Base-by-base conservation (phyloP, 768 basidiomycete genomes). In the Cubamyces lactineus region DNA sequence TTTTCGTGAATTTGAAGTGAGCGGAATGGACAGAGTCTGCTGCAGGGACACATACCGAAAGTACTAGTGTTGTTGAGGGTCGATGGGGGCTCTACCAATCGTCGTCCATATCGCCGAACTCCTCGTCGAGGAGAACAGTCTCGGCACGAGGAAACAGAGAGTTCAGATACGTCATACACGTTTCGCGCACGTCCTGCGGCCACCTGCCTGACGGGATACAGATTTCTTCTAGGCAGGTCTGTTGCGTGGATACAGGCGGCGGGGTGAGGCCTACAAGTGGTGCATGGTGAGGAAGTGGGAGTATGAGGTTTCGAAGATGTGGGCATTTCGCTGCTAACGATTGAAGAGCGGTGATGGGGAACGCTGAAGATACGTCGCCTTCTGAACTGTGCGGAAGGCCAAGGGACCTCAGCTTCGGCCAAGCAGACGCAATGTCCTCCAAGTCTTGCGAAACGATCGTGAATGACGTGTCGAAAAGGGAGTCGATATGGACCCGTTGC, bases 301-400 rank as follows among this genome's bases (percentile, higher is more conserved):
- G 4, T 38, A 42, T 11, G 53, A 61, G 60, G 11, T 8, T 6
- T 53, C 26, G 24, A 12, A 61, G 39, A 16, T 21, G 21, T 1
- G 41, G 47, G 34, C 60, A 61, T 28, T 53, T 53, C 28, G 16
- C 13, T 19, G 60, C 60, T 5, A 61, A 24, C 19, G 13, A 5
- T 13, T 49, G 47, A 13, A 61, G 48, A 5, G 53, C 53, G 39
- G 53, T 55, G 48, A 56, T 43, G 23, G 53, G 47, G 16, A 49
- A 17, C 39, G 24, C 34, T 2, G 26, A 24, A 4, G 41, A 23
- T 0, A 34, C 23, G 11, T 46, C 30, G 9, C 8, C 19, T 16
- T 53, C 17, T 4, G 46, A 21, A 7, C 30, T 3, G 21, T 30
- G 51, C 8, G 53, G 4, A 12, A n/a, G 24, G n/a, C 39, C 11